Conservation (phyloP, 2,329 filamentous ascomycete genomes). For the Ophiosphaerella herpotricha region DNA sequence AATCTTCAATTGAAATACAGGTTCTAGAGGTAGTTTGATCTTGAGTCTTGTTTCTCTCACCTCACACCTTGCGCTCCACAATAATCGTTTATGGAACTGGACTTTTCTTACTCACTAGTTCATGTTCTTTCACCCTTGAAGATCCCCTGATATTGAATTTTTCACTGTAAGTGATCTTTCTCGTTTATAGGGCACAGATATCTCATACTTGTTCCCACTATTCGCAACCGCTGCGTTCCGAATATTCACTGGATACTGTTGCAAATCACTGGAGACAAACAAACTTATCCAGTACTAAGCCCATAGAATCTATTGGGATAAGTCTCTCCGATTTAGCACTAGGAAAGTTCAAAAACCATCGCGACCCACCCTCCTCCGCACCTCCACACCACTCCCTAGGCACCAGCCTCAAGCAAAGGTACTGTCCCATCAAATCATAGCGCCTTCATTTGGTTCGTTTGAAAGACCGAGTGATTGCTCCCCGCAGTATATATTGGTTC, state of each 20-base stretch:
- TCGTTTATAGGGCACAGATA: background rate
- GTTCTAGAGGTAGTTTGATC: background rate
- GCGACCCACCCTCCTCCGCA: no score
- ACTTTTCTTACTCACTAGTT: no score
- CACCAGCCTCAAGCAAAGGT: no score
- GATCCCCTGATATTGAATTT: background rate
- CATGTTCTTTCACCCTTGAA: no score
- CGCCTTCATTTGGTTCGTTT: no score
- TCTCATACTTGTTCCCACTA: background rate
- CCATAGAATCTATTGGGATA: no score
- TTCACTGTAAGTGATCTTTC: background rate
- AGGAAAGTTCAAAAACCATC: no score
- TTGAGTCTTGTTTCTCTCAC: slow-evolving; percentile 1
- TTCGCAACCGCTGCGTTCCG: background rate
- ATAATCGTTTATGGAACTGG: background rate
- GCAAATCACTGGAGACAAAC: background rate
- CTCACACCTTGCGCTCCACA: background rate
- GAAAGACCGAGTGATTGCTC: no score
- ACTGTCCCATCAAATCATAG: no score
- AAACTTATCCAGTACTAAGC: background rate
- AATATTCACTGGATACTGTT: background rate
- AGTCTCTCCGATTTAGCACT: no score
- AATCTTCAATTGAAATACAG: background rate
- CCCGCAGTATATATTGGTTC: background rate
- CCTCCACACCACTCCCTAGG: no score